Evolutionary conservation across 257 asterid genomes (phyloP).

Genomic region (Solanum neorickii): DNA sequence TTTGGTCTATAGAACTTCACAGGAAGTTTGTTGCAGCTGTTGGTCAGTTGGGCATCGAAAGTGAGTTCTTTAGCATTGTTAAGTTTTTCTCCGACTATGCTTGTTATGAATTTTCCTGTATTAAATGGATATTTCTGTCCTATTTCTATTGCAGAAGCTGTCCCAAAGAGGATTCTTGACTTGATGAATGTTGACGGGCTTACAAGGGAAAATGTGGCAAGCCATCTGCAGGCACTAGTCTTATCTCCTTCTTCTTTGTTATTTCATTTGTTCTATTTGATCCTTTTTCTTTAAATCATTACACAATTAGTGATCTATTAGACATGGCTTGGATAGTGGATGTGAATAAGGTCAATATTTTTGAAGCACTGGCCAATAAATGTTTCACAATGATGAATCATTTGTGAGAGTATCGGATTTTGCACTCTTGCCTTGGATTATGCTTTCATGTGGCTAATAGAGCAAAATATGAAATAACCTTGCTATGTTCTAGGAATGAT

Average conservation of each 20-base stretch:
- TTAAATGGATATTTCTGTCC: not conserved
- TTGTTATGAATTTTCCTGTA: not conserved
- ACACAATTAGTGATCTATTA: not conserved
- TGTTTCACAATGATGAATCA: not conserved
- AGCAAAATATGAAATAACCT: not conserved
- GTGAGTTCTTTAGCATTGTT: constrained; percentile 22
- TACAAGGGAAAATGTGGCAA: constrained; percentile 82
- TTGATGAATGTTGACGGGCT: constrained; percentile 84
- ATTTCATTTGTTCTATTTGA: not conserved
- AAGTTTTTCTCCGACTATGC: not conserved
- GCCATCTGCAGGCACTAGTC: constrained; percentile 80
- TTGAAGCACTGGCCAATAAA: not conserved
- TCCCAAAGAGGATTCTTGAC: constrained; percentile 83
- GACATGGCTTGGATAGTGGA: not conserved
- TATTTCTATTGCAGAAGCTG: constrained; percentile 58
- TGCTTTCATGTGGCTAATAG: not conserved
- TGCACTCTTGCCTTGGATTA: not conserved
- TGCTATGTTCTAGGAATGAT: not conserved
- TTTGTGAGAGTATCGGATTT: not conserved
- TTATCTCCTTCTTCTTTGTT: not conserved
- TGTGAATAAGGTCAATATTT: not conserved
- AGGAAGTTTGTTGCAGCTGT: constrained; percentile 79
- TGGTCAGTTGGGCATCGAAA: constrained; percentile 79
- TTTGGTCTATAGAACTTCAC: constrained; percentile 92
- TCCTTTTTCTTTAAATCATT: not conserved